Percentiles rank a stretch among this genome's conserved stretches.
phyloP scores from a whole-genome alignment of 345 rosid genomes.

The Salix suchowensis region DNA sequence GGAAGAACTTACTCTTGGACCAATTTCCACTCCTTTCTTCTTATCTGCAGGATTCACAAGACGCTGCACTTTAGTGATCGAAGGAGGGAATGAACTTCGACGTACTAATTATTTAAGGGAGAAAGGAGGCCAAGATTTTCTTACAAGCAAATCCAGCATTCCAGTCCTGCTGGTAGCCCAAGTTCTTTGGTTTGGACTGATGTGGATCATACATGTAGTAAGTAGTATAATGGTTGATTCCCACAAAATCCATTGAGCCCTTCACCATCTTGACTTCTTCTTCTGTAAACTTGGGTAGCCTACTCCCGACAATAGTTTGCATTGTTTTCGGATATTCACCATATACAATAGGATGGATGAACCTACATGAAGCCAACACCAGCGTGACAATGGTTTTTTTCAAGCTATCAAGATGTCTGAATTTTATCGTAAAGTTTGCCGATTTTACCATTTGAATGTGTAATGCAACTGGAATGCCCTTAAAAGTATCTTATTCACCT shows the following conservation, averaged over 20 bases:
- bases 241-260: conserved; percentile 86
- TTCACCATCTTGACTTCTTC: conserved; percentile 81
- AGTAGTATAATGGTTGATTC: conserved; percentile 86
- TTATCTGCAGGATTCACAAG: conserved; percentile 39
- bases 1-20: conserved; percentile 52
- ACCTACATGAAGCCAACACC: conserved; percentile 39
- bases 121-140: conserved; percentile 11
- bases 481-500: too few relatives aligned
- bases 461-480: neutral
- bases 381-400: neutral
- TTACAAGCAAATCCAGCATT: conserved; percentile 72
- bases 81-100: neutral
- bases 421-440: neutral
- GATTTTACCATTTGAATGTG: neutral
- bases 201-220: conserved; percentile 64
- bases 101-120: neutral
- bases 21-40: conserved; percentile 65
- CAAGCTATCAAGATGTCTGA: neutral
- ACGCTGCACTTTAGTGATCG: neutral
- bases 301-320: conserved; percentile 65
- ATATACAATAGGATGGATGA: conserved; percentile 81
- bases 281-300: conserved; percentile 76
- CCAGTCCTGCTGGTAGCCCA: conserved; percentile 94
- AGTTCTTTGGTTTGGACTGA: conserved; percentile 34
- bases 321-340: conserved; percentile 91